A percentile compares a stretch with the other conserved stretches of the same genome.
phyloP scores from a whole-genome alignment of 441 rosid species.

The Pelargonium myrrhifolium region DNA sequence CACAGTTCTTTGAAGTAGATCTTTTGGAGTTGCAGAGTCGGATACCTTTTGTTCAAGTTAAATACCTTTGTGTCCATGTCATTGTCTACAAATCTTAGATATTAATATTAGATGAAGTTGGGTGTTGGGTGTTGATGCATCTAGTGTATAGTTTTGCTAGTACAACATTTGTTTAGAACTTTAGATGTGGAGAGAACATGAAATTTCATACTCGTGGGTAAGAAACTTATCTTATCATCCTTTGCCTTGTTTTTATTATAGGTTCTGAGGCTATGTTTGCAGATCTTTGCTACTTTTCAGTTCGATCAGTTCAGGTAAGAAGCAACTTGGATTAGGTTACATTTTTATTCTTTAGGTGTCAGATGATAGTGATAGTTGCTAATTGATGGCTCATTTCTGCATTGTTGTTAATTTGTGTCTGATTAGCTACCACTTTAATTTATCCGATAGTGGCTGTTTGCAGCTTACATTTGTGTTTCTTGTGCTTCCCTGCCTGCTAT shows the following conservation, averaged over 20 bases:
- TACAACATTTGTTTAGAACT: too few relatives aligned
- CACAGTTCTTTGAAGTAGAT: too few relatives aligned
- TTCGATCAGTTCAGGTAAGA: conserved; percentile 86
- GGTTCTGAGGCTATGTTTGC: conserved; percentile 99
- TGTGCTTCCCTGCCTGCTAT: conserved; percentile 80
- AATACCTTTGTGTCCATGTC: too few relatives aligned
- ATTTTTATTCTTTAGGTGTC: not conserved
- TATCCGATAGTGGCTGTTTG: conserved; percentile 37
- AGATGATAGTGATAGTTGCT: conserved; percentile 3
- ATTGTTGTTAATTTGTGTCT: conserved; percentile 2
- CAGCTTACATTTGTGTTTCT: conserved; percentile 96
- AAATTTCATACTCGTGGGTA: conserved; percentile 8
- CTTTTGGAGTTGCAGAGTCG: too few relatives aligned
- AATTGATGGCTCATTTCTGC: conserved; percentile 11
- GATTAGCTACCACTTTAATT: conserved; percentile 25
- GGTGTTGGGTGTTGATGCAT: too few relatives aligned
- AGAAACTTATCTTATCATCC: not conserved
- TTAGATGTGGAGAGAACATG: not conserved
- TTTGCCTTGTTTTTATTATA: conserved; percentile 24
- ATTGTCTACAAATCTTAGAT: too few relatives aligned
- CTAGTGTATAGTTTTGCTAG: too few relatives aligned
- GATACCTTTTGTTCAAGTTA: too few relatives aligned
- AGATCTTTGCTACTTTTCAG: conserved; percentile 95
- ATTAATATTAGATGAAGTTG: too few relatives aligned
- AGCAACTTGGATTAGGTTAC: not conserved